These are phyloP conservation scores for Clonostachys rhizophaga DNA, from an alignment of 2,329 filamentous ascomycete species.

Conservation along the genomic window DNA sequence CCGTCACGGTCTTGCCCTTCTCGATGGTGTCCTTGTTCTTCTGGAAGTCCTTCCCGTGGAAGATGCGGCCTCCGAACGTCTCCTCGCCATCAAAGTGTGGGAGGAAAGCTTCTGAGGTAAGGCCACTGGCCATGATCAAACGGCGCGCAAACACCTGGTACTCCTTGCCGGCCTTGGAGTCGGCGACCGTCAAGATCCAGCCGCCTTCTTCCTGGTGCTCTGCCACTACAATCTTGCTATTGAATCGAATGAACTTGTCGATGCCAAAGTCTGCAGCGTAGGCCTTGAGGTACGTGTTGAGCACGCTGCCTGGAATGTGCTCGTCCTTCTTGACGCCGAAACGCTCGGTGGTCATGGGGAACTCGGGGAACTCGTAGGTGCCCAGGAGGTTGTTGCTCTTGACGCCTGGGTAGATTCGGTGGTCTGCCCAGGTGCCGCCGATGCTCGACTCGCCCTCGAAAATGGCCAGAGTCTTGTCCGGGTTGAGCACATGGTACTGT, in stretches of 20 bases:
- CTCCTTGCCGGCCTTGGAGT: background rate
- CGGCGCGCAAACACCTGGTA: conserved; percentile 19
- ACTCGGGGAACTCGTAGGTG: conserved; percentile 70
- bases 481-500: background rate
- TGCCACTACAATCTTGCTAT: conserved; percentile 31
- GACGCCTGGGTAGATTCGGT: conserved; percentile 63
- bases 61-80: conserved; percentile 27
- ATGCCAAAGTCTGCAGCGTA: conserved; percentile 36
- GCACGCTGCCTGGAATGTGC: conserved; percentile 39
- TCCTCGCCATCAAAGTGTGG: conserved; percentile 29
- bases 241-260: conserved; percentile 29
- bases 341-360: conserved; percentile 58
- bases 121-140: conserved; percentile 43
- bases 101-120: conserved; percentile 36
- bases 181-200: conserved; percentile 6
- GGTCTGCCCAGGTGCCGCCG: conserved; percentile 68
- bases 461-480: background rate
- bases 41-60: conserved; percentile 30
- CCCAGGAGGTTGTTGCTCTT: conserved; percentile 72
- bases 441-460: background rate
- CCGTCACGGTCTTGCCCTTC: conserved; percentile 18
- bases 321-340: conserved; percentile 40
- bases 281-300: conserved; percentile 37
- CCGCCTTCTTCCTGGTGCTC: conserved; percentile 10
- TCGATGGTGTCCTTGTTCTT: conserved; percentile 21